Conservation (phyloP, 1,284 basidiomycete genomes). For the Chondrostereum purpureum region DNA sequence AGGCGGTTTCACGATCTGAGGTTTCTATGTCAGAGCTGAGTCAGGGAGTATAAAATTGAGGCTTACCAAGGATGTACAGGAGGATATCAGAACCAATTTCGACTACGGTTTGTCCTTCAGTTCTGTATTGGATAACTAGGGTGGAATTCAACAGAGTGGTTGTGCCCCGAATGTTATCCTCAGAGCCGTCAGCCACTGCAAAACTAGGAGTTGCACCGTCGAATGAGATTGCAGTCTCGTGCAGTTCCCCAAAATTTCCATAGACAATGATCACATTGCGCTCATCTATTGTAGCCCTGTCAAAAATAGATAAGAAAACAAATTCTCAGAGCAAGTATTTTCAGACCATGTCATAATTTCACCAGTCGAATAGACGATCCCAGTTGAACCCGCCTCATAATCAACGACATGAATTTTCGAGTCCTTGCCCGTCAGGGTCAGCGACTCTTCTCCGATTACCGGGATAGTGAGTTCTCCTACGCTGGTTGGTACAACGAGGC, state of each 20-base stretch:
- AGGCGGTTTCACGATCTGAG: slow-evolving; percentile 41
- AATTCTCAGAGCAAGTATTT: not conserved
- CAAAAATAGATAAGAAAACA: not conserved
- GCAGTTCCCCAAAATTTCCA: slow-evolving; percentile 38
- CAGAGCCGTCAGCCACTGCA: slow-evolving; percentile 33
- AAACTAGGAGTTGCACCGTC: slow-evolving; percentile 20
- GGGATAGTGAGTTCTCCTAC: slow-evolving; percentile 35
- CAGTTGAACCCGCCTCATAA: slow-evolving; percentile 37
- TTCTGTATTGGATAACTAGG: slow-evolving; percentile 37
- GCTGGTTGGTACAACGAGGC: slow-evolving; percentile 35
- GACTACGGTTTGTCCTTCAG: slow-evolving; percentile 38
- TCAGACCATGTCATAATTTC: slow-evolving; percentile 43
- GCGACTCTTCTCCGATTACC: slow-evolving; percentile 28
- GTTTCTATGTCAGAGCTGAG: not conserved
- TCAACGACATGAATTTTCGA: slow-evolving; percentile 46
- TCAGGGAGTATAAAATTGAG: not conserved
- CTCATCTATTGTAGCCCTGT: slow-evolving; percentile 40
- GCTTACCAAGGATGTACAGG: slow-evolving; percentile 38
- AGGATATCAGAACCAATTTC: slow-evolving; percentile 32
- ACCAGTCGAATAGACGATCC: slow-evolving; percentile 41
- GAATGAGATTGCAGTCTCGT: slow-evolving; percentile 42
- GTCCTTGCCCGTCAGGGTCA: slow-evolving; percentile 39
- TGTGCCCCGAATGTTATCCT: slow-evolving; percentile 24
- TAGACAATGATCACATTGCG: slow-evolving; percentile 43
- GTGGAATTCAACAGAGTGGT: slow-evolving; percentile 23